Evolutionary conservation across 768 basidiomycete genomes (phyloP).

Genomic region (Pisolithus tinctorius): DNA sequence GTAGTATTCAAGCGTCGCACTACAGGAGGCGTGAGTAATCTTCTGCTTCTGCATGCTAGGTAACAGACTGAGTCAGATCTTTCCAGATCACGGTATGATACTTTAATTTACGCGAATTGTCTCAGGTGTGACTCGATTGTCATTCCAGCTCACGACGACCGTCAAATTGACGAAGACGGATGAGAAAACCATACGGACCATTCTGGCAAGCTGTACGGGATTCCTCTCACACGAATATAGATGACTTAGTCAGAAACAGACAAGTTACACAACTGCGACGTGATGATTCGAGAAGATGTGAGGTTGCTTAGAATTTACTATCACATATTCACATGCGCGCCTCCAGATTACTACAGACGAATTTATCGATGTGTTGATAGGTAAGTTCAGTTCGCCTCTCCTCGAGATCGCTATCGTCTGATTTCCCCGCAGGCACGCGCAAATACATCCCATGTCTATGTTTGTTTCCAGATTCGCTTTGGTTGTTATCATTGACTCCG

Average conservation of each 20-base stretch:
- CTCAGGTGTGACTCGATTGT: background rate
- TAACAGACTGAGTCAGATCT: background rate
- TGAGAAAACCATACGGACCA: slow-evolving; percentile 89
- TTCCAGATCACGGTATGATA: slow-evolving; percentile 59
- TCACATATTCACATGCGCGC: slow-evolving; percentile 3
- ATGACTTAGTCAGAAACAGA: slow-evolving; percentile 36
- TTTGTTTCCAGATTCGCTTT: slow-evolving; percentile 28
- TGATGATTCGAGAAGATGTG: slow-evolving; percentile 98
- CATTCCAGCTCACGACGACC: slow-evolving; percentile 68
- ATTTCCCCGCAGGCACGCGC: slow-evolving; percentile 57
- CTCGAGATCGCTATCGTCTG: background rate
- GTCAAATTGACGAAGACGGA: slow-evolving; percentile 93
- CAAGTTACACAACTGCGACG: slow-evolving; percentile 90
- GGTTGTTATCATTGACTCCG: slow-evolving; percentile 2
- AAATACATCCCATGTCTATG: slow-evolving; percentile 95
- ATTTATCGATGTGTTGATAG: slow-evolving; percentile 97
- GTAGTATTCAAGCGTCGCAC: slow-evolving; percentile 92
- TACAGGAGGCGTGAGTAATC: slow-evolving; percentile 73
- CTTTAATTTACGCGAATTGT: background rate
- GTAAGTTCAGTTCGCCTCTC: slow-evolving; percentile 28
- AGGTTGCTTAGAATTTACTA: slow-evolving; percentile 15
- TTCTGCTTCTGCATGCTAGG: background rate
- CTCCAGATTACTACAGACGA: slow-evolving; percentile 87
- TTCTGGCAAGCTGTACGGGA: slow-evolving; percentile 76
- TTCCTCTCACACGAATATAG: background rate